Evolutionary conservation across 2,329 filamentous ascomycete genomes (phyloP), one percentile per base, ranked within the genome.

Genomic region (Cephalotrichum gorgonifer): DNA sequence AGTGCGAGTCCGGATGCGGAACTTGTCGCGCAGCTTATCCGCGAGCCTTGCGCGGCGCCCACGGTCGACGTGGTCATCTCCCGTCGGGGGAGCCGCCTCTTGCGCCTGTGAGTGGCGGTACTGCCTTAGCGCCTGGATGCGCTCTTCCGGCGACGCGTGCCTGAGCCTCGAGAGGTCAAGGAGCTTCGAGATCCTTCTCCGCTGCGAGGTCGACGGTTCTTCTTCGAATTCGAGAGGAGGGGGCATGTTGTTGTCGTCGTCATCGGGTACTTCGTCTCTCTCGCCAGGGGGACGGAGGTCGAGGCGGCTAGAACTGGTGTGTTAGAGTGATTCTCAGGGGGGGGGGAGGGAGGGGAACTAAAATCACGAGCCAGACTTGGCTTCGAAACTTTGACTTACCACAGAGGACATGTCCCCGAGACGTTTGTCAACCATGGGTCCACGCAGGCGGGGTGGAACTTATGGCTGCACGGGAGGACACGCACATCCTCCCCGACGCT

Each of bases 351-450:
- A n/a, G n/a, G n/a, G n/a, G n/a, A n/a, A n/a, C n/a, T n/a, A n/a
- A n/a, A n/a, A n/a, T n/a, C n/a, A n/a, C n/a, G n/a, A n/a, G n/a
- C n/a, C n/a, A n/a, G n/a, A n/a, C n/a, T n/a, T n/a, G n/a, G n/a
- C n/a, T n/a, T n/a, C n/a, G n/a, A n/a, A n/a, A n/a, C n/a, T 38
- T 28, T n/a, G 6, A 68, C 78, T 70, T 69, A 85, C 81, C 81
- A 85, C 51, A 85, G 61, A 17, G 81, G 81, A 61, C 81, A 85
- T 27, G 81, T 85, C 51, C 82, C 81, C 11, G 81, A 83, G 11
- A 86, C 76, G 50, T 85, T 83, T 52, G 85, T 67, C 41, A 86
- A 67, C 82, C 82, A 86, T 4, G 81, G 82, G 56, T 86, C 82
- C 50, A 86, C 75, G 56, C 82, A 86, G 43, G 70, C 69, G 1